Percentiles rank a stretch among this genome's conserved stretches.
These are phyloP conservation scores for Trichoderma pleuroti DNA, from an alignment of 2,329 filamentous ascomycete species.

Conservation along the genomic window DNA sequence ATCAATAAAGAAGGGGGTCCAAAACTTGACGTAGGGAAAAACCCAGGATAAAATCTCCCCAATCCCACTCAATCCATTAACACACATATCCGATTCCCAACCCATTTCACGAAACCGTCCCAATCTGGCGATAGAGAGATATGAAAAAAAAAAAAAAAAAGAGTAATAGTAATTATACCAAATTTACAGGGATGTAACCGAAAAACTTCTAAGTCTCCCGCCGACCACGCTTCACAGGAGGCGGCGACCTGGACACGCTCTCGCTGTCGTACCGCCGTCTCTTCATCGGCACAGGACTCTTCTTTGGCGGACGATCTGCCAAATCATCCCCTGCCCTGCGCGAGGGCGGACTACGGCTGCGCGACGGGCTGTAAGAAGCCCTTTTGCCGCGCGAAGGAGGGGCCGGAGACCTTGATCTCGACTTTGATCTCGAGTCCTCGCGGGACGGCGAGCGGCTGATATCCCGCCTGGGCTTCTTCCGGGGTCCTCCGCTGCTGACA, in stretches of 20 bases:
- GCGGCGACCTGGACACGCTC: constrained; percentile 32
- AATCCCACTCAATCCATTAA: background rate
- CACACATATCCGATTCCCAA: background rate
- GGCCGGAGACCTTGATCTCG: constrained; percentile 24
- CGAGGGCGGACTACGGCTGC: constrained; percentile 17
- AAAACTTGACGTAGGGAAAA: background rate
- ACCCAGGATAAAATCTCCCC: background rate
- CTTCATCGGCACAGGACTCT: constrained; percentile 29
- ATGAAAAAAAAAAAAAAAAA: background rate
- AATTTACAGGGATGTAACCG: background rate
- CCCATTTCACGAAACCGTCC: background rate
- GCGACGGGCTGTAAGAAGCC: constrained; percentile 27
- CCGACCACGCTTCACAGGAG: constrained; percentile 32
- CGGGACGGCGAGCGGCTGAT: constrained; percentile 32
- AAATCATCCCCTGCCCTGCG: constrained; percentile 14
- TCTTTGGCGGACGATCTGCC: constrained; percentile 14
- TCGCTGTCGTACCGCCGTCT: constrained; percentile 31
- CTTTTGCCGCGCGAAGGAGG: constrained; percentile 24
- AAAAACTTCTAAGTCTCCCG: constrained; percentile 26
- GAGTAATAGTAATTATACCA: background rate
- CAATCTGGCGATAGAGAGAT: background rate
- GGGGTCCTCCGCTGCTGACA: constrained; percentile 29
- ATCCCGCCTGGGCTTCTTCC: constrained; percentile 24
- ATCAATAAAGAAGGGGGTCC: background rate
- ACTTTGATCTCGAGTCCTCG: constrained; percentile 31